Evolutionary conservation across 805 yeast species (phyloP).

Genomic region (Priceomyces carsonii): DNA sequence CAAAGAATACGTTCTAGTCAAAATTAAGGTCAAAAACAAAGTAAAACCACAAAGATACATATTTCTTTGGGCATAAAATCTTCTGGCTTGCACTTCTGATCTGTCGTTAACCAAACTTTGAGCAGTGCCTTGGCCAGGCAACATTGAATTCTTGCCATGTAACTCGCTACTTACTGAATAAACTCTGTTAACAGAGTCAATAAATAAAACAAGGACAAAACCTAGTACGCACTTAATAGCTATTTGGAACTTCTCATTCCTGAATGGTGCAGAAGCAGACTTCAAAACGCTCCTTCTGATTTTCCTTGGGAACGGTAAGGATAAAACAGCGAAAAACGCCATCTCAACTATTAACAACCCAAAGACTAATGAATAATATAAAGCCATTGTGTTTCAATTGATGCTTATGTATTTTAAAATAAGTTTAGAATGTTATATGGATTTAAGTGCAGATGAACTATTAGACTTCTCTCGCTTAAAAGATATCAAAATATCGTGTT

Average conservation of each 20-base stretch:
- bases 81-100: constrained; percentile 83
- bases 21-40: constrained; percentile 80
- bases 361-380: constrained; percentile 58
- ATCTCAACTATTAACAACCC: constrained; percentile 77
- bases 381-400: constrained; percentile 41
- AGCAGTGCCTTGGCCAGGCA: constrained; percentile 15
- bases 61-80: constrained; percentile 95
- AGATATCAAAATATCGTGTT: no score
- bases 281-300: constrained; percentile 68
- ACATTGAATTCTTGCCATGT: constrained; percentile 24
- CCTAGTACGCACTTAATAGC: constrained; percentile 80
- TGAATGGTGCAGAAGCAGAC: constrained; percentile 66
- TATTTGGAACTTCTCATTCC: constrained; percentile 68
- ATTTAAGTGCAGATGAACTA: no score
- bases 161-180: constrained; percentile 67
- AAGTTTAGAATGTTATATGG: no score
- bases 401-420: no score
- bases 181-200: constrained; percentile 87
- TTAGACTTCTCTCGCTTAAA: no score
- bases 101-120: constrained; percentile 52
- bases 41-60: constrained; percentile 95
- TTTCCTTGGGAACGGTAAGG: constrained; percentile 81
- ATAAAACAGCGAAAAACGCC: constrained; percentile 73
- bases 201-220: constrained; percentile 78
- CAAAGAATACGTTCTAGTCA: constrained; percentile 79